Conservation (phyloP, 305 asterid genomes). For the Andrographis paniculata region DNA sequence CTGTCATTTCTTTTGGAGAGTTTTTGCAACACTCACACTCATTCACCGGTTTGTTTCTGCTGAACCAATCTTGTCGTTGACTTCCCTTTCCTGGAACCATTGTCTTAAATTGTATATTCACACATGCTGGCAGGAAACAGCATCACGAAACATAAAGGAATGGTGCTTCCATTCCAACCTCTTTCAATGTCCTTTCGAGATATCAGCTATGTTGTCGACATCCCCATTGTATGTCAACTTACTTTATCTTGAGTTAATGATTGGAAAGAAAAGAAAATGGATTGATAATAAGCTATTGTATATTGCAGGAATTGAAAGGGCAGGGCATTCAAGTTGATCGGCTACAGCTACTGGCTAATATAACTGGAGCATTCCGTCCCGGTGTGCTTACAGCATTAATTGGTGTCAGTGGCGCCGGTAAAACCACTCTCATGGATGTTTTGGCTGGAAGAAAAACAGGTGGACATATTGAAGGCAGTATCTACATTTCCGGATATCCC, state of each 20-base stretch:
- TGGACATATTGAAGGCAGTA: constrained; percentile 62
- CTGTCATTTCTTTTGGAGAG: constrained; percentile 39
- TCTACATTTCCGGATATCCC: constrained; percentile 72
- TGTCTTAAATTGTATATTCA: constrained; percentile 20
- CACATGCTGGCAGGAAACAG: constrained; percentile 39
- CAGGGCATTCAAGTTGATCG: constrained; percentile 48
- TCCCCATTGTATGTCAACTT: constrained; percentile 47
- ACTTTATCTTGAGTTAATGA: neutral
- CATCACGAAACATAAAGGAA: constrained; percentile 39
- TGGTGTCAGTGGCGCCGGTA: constrained; percentile 97
- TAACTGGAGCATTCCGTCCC: constrained; percentile 78
- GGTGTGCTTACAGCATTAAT: constrained; percentile 84
- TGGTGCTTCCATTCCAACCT: constrained; percentile 76
- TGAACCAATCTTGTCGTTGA: constrained; percentile 11
- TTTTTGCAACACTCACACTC: constrained; percentile 64
- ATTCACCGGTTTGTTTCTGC: constrained; percentile 40
- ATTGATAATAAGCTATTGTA: constrained; percentile 10
- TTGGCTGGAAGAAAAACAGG: constrained; percentile 90
- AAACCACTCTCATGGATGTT: constrained; percentile 93
- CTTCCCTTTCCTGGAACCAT: constrained; percentile 8
- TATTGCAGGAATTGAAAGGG: constrained; percentile 61
- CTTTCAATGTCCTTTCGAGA: constrained; percentile 68
- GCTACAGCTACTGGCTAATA: constrained; percentile 49
- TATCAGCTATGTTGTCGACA: constrained; percentile 57
- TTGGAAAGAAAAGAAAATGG: constrained; percentile 10